phyloP scores from a whole-genome alignment of 2,329 filamentous ascomycete species.

The Fonsecaea pedrosoi region DNA sequence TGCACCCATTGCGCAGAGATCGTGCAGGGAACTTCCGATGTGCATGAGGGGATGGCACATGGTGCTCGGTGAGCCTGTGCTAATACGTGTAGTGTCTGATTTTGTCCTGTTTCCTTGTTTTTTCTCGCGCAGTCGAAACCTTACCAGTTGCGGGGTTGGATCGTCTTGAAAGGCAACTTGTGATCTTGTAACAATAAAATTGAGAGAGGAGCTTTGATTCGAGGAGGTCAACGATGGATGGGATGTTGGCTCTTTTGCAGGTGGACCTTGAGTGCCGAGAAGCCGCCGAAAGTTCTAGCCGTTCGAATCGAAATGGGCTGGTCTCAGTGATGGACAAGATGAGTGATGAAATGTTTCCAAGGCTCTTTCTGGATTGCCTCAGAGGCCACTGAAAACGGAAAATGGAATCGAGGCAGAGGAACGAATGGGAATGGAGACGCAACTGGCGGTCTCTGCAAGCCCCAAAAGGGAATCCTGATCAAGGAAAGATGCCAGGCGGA shows the following conservation, averaged over 20 bases:
- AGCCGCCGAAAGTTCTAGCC: background rate
- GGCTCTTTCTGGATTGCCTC: background rate
- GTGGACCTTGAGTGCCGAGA: background rate
- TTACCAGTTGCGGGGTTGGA: background rate
- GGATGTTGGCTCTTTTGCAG: background rate
- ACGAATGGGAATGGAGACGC: background rate
- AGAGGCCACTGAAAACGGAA: background rate
- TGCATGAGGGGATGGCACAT: background rate
- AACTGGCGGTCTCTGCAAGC: background rate
- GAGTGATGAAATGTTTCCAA: conserved; percentile 8
- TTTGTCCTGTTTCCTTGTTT: background rate
- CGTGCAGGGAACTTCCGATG: background rate
- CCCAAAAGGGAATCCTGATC: background rate
- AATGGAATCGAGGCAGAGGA: background rate
- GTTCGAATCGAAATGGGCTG: background rate
- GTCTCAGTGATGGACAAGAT: background rate
- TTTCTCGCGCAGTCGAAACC: background rate
- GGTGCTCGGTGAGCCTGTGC: background rate
- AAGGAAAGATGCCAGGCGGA: conserved; percentile 15
- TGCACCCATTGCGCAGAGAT: background rate
- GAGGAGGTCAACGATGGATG: background rate
- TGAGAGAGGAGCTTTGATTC: background rate
- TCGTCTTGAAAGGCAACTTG: background rate
- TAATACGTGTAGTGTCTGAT: background rate
- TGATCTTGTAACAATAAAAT: background rate